phyloP scores from a whole-genome alignment of 2,329 filamentous ascomycete genomes.

The Aspergillus ochraceus region DNA sequence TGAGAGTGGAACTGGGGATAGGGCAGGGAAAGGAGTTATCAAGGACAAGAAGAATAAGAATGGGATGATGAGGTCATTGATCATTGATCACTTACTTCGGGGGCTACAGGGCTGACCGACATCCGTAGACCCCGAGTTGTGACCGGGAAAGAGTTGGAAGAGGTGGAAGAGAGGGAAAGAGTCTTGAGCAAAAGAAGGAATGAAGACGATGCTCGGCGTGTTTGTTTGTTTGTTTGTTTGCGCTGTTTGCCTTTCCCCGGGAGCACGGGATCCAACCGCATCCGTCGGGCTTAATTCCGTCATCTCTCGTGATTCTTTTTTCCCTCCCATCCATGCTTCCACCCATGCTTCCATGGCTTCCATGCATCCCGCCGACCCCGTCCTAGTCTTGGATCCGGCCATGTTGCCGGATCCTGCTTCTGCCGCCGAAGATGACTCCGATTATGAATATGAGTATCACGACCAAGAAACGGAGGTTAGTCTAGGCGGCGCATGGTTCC shows the following conservation, averaged over 20 bases:
- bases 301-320: not conserved
- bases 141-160: not conserved
- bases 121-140: not conserved
- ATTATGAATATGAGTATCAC: conserved; percentile 65
- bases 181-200: too few relatives aligned
- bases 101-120: not conserved
- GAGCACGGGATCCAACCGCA: too few relatives aligned
- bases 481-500: not conserved
- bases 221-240: not conserved
- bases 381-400: conserved; percentile 24
- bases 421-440: conserved; percentile 44
- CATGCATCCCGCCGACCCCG: conserved; percentile 4
- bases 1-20: too few relatives aligned
- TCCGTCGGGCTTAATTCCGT: not conserved
- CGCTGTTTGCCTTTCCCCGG: not conserved
- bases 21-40: too few relatives aligned
- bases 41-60: too few relatives aligned
- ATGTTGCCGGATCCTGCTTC: conserved; percentile 21
- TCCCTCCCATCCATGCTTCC: not conserved
- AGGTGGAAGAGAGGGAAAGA: not conserved
- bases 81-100: too few relatives aligned
- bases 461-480: conserved; percentile 53
- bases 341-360: conserved; percentile 5
- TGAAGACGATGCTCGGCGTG: not conserved
- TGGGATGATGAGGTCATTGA: too few relatives aligned